Conservation (phyloP, 2,329 filamentous ascomycete species). For the Cladophialophora chaetospira region DNA sequence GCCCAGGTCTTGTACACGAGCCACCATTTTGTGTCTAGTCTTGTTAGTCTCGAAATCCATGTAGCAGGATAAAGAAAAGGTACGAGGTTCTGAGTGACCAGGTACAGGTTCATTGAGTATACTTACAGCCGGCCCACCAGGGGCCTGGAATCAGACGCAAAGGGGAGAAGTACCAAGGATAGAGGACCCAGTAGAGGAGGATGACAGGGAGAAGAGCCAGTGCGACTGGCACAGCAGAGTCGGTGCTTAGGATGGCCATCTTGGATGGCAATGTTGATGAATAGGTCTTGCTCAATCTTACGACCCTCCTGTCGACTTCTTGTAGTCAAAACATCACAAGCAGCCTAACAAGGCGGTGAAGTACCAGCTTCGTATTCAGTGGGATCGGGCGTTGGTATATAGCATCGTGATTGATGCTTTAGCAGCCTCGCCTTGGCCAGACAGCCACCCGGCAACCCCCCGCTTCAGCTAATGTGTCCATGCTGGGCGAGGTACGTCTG, state of each 20-base stretch:
- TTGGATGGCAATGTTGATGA: neutral
- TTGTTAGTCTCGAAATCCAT: neutral
- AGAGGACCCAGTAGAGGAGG: conserved; percentile 10
- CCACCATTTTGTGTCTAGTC: conserved; percentile 12
- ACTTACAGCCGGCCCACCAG: conserved; percentile 11
- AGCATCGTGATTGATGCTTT: neutral
- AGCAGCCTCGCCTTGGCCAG: neutral
- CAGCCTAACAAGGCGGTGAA: conserved; percentile 10
- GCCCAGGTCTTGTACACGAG: conserved; percentile 11
- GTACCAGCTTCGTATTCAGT: neutral
- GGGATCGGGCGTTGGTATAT: neutral
- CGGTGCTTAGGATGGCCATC: neutral
- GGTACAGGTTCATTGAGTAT: no score
- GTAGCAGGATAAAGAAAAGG: no score
- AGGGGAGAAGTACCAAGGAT: conserved; percentile 10
- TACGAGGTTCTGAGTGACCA: no score
- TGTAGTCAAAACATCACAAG: no score
- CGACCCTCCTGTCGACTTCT: neutral
- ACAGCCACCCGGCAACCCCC: conserved; percentile 2
- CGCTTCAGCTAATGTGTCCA: conserved; percentile 9
- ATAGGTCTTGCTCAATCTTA: neutral
- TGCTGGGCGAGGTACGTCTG: conserved; percentile 8
- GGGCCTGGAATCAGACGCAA: conserved; percentile 4
- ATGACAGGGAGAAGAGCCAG: conserved; percentile 1
- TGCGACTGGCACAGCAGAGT: neutral